Percentiles rank a stretch among this genome's conserved stretches.
These are phyloP conservation scores for Allantophomopsis lycopodina DNA, from an alignment of 2,329 filamentous ascomycete species.

Conservation along the genomic window DNA sequence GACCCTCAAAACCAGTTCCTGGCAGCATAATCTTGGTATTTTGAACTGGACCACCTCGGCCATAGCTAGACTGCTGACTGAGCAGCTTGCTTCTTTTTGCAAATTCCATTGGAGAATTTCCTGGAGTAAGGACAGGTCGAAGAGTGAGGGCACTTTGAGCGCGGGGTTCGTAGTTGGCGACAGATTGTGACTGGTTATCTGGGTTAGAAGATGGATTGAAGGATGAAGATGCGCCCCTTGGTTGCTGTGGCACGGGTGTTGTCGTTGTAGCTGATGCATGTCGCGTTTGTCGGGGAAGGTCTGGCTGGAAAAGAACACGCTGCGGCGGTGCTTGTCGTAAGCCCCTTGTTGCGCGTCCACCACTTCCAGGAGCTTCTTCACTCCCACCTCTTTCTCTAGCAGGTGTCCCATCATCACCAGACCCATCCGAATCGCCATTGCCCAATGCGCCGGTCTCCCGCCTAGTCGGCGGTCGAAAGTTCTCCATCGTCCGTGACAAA, in stretches of 20 bases:
- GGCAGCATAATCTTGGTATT: constrained; percentile 39
- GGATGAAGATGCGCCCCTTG: constrained; percentile 22
- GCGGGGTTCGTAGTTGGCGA: constrained; percentile 58
- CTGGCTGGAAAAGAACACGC: constrained; percentile 73
- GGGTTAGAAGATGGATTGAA: constrained; percentile 38
- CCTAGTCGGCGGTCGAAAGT: constrained; percentile 42
- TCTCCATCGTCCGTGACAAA: constrained; percentile 67
- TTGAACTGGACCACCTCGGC: constrained; percentile 25
- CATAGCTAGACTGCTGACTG: constrained; percentile 21
- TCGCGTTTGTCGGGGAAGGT: constrained; percentile 52
- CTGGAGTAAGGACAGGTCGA: constrained; percentile 61
- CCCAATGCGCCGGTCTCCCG: constrained; percentile 24
- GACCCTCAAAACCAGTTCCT: constrained; percentile 56
- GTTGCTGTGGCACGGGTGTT: constrained; percentile 11
- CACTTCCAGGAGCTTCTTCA: constrained; percentile 35
- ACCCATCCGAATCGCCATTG: constrained; percentile 44
- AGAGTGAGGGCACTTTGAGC: constrained; percentile 48
- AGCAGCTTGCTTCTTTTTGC: constrained; percentile 36
- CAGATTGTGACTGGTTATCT: constrained; percentile 43
- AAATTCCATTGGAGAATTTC: constrained; percentile 59
- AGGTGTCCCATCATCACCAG: constrained; percentile 45
- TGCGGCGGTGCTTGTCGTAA: constrained; percentile 75
- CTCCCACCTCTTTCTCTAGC: constrained; percentile 33
- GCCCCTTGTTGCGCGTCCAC: constrained; percentile 45
- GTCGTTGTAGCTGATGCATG: constrained; percentile 30